Evolutionary conservation across 1,284 basidiomycete species (phyloP).

Genomic region (Fomitopsis schrenkii): DNA sequence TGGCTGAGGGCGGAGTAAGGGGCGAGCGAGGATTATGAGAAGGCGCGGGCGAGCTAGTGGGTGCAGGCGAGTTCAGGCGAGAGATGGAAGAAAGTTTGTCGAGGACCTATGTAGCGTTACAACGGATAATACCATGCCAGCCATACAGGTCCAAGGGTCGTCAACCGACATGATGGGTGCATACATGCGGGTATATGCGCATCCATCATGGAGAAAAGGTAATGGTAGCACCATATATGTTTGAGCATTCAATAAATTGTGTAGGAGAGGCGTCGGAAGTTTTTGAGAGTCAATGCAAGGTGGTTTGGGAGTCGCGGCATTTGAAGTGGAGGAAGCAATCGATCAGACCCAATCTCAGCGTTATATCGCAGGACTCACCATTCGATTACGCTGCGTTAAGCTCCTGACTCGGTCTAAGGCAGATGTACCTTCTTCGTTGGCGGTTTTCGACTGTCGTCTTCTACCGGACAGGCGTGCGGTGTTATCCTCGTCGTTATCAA

Average conservation of each 20-base stretch:
- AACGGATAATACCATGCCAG: not conserved
- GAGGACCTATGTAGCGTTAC: slow-evolving; percentile 42
- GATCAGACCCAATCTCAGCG: not conserved
- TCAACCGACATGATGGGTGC: not conserved
- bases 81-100: slow-evolving; percentile 53
- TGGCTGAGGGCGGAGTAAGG: slow-evolving; percentile 26
- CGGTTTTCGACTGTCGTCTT: slow-evolving; percentile 30
- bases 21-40: slow-evolving; percentile 31
- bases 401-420: slow-evolving; percentile 66
- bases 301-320: not conserved
- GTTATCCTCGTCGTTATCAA: slow-evolving; percentile 51
- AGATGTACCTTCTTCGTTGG: slow-evolving; percentile 47
- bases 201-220: not conserved
- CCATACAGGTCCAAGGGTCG: not conserved
- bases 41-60: slow-evolving; percentile 35
- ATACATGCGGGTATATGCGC: not conserved
- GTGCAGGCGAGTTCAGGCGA: slow-evolving; percentile 2
- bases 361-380: slow-evolving; percentile 39
- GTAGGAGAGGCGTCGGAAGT: not conserved
- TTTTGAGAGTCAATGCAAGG: not conserved
- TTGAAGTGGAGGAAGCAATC: not conserved
- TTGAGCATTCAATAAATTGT: not conserved
- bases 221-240: not conserved
- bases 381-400: slow-evolving; percentile 65
- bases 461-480: slow-evolving; percentile 54